Evolutionary conservation across 23 red algal species (phyloP).

Genomic region (Gracilaria gracilis): DNA sequence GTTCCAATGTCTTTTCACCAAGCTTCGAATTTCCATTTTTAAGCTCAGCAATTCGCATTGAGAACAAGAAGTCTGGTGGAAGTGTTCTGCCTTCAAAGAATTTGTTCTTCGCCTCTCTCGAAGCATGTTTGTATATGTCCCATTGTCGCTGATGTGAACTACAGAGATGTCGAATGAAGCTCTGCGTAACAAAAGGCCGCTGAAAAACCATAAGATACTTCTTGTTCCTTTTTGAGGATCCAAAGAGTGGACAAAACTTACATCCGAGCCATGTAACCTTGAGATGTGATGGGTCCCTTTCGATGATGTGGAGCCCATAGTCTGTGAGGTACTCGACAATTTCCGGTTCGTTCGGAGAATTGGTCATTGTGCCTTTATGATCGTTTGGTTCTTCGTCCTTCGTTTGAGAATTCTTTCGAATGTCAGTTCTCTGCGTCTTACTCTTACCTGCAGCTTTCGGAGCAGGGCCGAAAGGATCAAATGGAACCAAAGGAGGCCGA

Average conservation of each 20-base stretch:
- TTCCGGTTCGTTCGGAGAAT: not conserved
- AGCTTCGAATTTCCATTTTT: not conserved
- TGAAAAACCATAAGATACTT: constrained; percentile 6
- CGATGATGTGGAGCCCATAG: constrained; percentile 28
- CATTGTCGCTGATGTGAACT: not conserved
- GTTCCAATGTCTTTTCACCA: constrained; percentile 1
- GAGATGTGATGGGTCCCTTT: not conserved
- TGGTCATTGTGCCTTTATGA: not conserved
- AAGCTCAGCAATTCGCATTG: not conserved
- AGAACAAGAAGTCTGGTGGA: constrained; percentile 4
- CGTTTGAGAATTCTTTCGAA: not conserved
- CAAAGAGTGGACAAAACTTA: constrained; percentile 14
- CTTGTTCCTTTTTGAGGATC: not conserved
- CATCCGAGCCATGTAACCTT: constrained; percentile 21
- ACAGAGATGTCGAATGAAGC: not conserved
- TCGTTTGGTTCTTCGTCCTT: not conserved
- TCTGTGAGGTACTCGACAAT: not conserved
- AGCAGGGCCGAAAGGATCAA: not conserved
- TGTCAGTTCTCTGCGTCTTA: not conserved
- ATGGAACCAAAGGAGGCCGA: not conserved
- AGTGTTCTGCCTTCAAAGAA: constrained; percentile 34
- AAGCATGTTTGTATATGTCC: not conserved
- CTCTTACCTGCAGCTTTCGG: not conserved
- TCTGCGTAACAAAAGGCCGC: not conserved
- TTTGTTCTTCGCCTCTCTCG: constrained; percentile 5